Evolutionary conservation across 1,284 basidiomycete species (phyloP).

Genomic region (Heterobasidion irregulare): DNA sequence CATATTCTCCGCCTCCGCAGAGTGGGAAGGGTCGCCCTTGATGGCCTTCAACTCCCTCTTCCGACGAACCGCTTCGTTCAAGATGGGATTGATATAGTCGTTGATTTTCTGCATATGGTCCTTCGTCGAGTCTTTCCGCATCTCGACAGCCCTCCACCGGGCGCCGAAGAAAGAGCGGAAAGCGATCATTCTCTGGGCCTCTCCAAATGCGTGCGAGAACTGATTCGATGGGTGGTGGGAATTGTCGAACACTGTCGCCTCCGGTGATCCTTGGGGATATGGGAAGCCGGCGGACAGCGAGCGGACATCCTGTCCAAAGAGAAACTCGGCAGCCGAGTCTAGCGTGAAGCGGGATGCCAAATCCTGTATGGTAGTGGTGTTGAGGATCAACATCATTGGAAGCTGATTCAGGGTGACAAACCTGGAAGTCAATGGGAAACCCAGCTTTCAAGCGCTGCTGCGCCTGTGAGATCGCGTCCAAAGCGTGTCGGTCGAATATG

Average conservation of each 20-base stretch:
- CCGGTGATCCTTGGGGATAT: not conserved
- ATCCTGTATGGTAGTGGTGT: constrained; percentile 26
- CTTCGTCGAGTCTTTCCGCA: constrained; percentile 6
- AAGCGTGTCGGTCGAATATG: constrained; percentile 38
- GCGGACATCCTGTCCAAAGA: not conserved
- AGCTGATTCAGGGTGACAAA: constrained; percentile 8
- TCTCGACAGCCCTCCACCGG: constrained; percentile 2
- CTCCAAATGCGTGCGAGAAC: constrained; percentile 8
- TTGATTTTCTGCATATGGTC: constrained; percentile 5
- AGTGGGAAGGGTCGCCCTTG: constrained; percentile 13
- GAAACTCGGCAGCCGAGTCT: not conserved
- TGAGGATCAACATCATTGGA: not conserved
- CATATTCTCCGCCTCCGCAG: constrained; percentile 20
- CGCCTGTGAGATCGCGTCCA: constrained; percentile 30
- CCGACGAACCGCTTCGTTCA: constrained; percentile 6
- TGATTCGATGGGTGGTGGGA: constrained; percentile 2
- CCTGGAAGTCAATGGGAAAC: constrained; percentile 44
- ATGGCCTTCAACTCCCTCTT: not conserved
- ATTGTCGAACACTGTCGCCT: not conserved
- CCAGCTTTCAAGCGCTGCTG: constrained; percentile 31
- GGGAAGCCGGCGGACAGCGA: not conserved
- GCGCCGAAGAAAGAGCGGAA: constrained; percentile 2
- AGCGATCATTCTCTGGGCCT: constrained; percentile 2
- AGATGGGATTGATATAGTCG: constrained; percentile 8
- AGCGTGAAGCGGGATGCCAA: not conserved